Base-by-base conservation (phyloP, 768 basidiomycete species). In the Boletus fagicola region DNA sequence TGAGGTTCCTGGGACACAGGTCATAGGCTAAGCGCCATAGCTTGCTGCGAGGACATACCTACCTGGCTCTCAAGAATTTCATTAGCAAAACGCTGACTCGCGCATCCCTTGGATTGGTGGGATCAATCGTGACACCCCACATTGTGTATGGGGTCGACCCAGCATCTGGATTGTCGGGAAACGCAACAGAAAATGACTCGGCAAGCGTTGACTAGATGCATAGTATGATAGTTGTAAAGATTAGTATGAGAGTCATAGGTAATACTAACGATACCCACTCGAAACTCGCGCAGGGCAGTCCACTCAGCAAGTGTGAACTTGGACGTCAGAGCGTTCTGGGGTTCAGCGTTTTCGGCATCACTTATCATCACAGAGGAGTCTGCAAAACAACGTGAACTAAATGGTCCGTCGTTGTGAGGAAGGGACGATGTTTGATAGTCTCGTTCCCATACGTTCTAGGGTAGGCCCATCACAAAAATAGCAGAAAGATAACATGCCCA, bases 21-120 rank as follows among this genome's bases (percentile, higher is more conserved):
- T 2, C 1, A 20, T 42, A 24, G 20, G 10, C 11, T n/a, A 24
- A 52, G 36, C 1, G 16, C 16, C 16, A 33, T 5, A 22, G 5
- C 33, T 30, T 15, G 10, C n/a, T 20, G 24, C 26, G 40, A 24
- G 40, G 40, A 28, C 35, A 11, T 33, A 44, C 70, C 36, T 63
- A 85, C 88, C 87, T 82, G 5, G 91, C 91, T 55, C 87, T 80
- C 31, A 91, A 74, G 76, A 92, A 93, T 67, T 92, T 92, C 81
- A 92, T 83, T 38, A 93, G 76, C 10, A 92, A 65, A 33, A 92
- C 88, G 64, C 87, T 90, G 57, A 83, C 82, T 9, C 82, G 80
- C 1, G 89, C 84, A 67, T 90, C 81, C 47, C 64, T 65, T 13
- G 83, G 80, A 54, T 76, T 74, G 3, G 54, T 58, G 3, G 91